Evolutionary conservation across 805 yeast species (phyloP).

Genomic region (Yamadazyma nakazawae): DNA sequence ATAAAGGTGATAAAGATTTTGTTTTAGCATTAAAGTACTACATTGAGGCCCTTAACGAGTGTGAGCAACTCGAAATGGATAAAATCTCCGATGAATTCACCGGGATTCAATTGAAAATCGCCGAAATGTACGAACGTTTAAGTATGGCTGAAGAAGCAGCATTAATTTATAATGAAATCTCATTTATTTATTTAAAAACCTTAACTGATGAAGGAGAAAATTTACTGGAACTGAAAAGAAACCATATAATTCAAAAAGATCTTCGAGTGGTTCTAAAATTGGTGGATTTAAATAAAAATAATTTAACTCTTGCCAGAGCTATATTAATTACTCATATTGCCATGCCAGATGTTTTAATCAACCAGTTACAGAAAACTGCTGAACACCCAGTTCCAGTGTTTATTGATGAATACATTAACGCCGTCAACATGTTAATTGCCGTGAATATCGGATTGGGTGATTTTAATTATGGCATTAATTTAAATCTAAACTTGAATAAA

Average conservation of each 20-base stretch:
- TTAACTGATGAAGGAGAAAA: slow-evolving; percentile 31
- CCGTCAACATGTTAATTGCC: slow-evolving; percentile 74
- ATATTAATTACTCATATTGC: slow-evolving; percentile 59
- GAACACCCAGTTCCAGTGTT: slow-evolving; percentile 30
- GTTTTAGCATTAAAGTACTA: slow-evolving; percentile 67
- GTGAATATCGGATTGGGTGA: slow-evolving; percentile 69
- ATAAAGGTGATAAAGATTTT: slow-evolving; percentile 60
- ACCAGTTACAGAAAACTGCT: slow-evolving; percentile 1
- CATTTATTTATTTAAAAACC: slow-evolving; percentile 54
- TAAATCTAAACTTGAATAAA: slow-evolving; percentile 61
- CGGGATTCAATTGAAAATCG: slow-evolving; percentile 83
- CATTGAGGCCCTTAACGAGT: slow-evolving; percentile 67
- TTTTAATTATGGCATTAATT: slow-evolving; percentile 53
- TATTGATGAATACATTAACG: slow-evolving; percentile 71
- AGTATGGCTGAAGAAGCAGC: slow-evolving; percentile 61
- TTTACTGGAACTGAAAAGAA: slow-evolving; percentile 31
- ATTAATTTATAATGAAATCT: slow-evolving; percentile 63
- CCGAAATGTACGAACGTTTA: slow-evolving; percentile 79
- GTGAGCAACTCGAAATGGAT: slow-evolving; percentile 53
- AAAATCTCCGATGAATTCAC: slow-evolving; percentile 77
- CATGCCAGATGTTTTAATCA: slow-evolving; percentile 55
- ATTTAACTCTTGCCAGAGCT: slow-evolving; percentile 51
- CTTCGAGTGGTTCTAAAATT: slow-evolving; percentile 66
- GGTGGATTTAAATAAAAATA: slow-evolving; percentile 50
- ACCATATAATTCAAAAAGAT: slow-evolving; percentile 66